phyloP scores from a whole-genome alignment of 1,139 yeast species.

The Candida sanyaensis region DNA sequence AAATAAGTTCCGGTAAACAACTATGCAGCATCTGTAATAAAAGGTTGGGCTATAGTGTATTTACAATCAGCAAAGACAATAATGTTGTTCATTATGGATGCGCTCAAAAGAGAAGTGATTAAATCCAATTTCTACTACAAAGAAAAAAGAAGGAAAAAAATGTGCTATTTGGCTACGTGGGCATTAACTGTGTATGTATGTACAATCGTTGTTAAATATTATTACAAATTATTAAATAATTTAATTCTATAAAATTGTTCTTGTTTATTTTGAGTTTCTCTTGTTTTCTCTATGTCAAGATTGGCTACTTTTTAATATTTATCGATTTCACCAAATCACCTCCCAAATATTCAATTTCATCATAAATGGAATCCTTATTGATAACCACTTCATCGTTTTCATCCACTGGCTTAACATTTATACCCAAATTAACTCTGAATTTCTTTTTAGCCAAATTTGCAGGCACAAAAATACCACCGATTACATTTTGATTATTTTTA shows the following conservation, averaged over 20 bases:
- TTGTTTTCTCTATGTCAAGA: not conserved
- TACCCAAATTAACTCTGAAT: conserved; percentile 80
- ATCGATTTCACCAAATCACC: conserved; percentile 58
- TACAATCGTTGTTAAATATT: conserved; percentile 1
- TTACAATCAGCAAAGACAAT: conserved; percentile 53
- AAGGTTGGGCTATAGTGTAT: conserved; percentile 62
- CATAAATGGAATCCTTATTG: conserved; percentile 72
- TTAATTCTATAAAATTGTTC: conserved; percentile 2
- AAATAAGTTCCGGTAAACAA: conserved; percentile 39
- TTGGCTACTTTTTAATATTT: conserved; percentile 15
- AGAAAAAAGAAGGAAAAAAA: too few relatives aligned
- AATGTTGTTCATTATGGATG: conserved; percentile 75
- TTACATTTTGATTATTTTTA: conserved; percentile 57
- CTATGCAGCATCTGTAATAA: conserved; percentile 63
- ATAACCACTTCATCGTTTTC: conserved; percentile 56
- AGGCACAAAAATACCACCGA: conserved; percentile 84
- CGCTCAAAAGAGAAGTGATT: conserved; percentile 6
- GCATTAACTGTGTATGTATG: not conserved
- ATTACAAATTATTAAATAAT: conserved; percentile 4
- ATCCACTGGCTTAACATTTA: conserved; percentile 66
- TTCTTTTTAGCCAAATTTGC: conserved; percentile 54
- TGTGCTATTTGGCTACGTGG: too few relatives aligned
- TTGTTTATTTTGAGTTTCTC: not conserved
- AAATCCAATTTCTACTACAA: too few relatives aligned
- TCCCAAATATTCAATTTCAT: conserved; percentile 74